Evolutionary conservation across 2,329 filamentous ascomycete species (phyloP).

Genomic region (Talaromyces sp.): DNA sequence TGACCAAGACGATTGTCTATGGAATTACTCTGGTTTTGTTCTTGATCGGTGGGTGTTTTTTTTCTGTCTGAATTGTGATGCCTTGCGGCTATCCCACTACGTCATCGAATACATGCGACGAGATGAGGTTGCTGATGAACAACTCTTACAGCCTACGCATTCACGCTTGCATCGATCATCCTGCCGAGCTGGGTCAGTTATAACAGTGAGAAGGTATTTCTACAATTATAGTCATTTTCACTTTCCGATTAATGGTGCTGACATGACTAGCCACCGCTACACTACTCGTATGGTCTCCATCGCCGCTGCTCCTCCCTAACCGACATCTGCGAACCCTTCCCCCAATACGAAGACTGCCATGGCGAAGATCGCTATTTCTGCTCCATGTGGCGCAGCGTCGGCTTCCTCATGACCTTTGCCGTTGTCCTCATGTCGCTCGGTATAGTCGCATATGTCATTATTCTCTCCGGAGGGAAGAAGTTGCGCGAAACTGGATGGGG

Average conservation of each 20-base stretch:
- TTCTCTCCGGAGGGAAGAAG: constrained; percentile 74
- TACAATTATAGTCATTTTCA: neutral
- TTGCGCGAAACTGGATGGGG: constrained; percentile 82
- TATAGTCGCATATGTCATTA: constrained; percentile 74
- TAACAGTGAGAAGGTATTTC: constrained; percentile 44
- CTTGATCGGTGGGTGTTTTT: constrained; percentile 39
- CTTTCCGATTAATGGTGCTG: neutral
- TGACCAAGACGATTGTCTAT: constrained; percentile 52
- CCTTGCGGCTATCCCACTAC: constrained; percentile 9
- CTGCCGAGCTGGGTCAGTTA: constrained; percentile 51
- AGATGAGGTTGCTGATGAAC: neutral
- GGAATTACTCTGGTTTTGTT: constrained; percentile 45
- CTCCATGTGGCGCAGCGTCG: constrained; percentile 84
- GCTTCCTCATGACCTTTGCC: constrained; percentile 82
- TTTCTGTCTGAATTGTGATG: neutral
- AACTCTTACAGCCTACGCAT: constrained; percentile 38
- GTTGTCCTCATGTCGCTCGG: constrained; percentile 78
- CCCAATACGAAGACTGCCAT: constrained; percentile 65
- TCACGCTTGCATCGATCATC: constrained; percentile 49
- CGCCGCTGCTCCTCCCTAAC: constrained; percentile 72
- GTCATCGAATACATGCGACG: neutral
- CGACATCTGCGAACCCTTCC: constrained; percentile 58
- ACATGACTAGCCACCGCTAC: constrained; percentile 47
- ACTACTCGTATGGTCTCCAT: constrained; percentile 75
- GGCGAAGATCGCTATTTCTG: constrained; percentile 74